A percentile compares a stretch with the other conserved stretches of the same genome.
Evolutionary conservation across 768 basidiomycete species (phyloP).

Genomic region (Tricholoma furcatifolium): DNA sequence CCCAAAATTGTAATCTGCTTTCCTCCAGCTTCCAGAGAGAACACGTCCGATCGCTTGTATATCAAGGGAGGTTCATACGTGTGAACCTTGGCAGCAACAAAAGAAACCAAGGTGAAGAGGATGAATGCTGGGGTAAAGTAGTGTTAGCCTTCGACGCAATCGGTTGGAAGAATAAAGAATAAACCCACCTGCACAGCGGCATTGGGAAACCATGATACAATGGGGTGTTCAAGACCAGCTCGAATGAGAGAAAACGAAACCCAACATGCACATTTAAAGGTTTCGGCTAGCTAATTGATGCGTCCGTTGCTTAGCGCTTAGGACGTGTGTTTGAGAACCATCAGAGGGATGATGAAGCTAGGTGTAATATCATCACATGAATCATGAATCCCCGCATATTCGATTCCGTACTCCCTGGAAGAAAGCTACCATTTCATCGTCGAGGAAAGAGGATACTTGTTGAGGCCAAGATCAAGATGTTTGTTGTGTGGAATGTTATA

Average conservation of each 20-base stretch:
- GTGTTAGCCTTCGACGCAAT: not conserved
- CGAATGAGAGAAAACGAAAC: conserved; percentile 3
- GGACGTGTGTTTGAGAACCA: not conserved
- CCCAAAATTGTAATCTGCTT: conserved; percentile 13
- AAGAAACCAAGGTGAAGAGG: conserved; percentile 7
- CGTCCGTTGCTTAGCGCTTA: not conserved
- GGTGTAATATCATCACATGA: too few species aligned
- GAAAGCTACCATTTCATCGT: too few species aligned
- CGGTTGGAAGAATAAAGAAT: not conserved
- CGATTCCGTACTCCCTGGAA: too few species aligned
- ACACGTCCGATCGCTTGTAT: conserved; percentile 10
- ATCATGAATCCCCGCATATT: too few species aligned
- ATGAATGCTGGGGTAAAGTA: conserved; percentile 6
- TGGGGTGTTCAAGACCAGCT: conserved; percentile 17
- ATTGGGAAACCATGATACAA: conserved; percentile 10
- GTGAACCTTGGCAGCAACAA: conserved; percentile 11
- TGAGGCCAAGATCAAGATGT: too few species aligned
- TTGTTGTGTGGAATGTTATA: too few species aligned
- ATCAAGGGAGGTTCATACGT: conserved; percentile 10
- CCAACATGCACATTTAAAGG: not conserved
- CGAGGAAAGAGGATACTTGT: too few species aligned
- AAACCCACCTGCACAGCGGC: conserved; percentile 16
- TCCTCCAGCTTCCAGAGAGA: conserved; percentile 12
- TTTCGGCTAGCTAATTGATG: conserved; percentile 5
- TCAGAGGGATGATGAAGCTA: not conserved